A percentile compares a stretch with the other conserved stretches of the same genome.
phyloP scores from a whole-genome alignment of 1,284 basidiomycete genomes.

The Fomes fomentarius region DNA sequence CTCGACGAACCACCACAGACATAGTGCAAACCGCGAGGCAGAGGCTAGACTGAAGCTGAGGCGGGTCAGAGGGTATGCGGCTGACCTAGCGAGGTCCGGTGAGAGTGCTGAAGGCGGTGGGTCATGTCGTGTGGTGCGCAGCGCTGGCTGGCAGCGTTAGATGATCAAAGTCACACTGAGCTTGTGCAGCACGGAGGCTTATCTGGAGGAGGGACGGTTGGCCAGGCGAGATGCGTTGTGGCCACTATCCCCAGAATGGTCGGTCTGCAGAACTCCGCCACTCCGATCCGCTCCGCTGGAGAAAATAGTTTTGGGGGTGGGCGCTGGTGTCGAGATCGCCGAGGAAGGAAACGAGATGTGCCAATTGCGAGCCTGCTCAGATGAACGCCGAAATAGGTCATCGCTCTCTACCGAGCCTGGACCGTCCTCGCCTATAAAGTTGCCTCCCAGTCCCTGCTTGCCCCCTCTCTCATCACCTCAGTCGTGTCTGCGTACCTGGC shows the following conservation, averaged over 20 bases:
- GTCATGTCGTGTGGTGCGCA: not conserved
- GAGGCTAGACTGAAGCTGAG: conserved; percentile 12
- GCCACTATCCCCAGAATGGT: conserved; percentile 11
- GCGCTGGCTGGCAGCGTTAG: not conserved
- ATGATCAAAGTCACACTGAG: not conserved
- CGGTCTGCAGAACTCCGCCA: conserved; percentile 12
- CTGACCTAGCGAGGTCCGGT: not conserved
- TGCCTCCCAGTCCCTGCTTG: conserved; percentile 13
- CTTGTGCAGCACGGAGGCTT: conserved; percentile 7
- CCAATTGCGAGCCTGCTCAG: conserved; percentile 20
- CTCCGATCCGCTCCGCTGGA: conserved; percentile 20
- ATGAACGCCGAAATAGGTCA: conserved; percentile 28
- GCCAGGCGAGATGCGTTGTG: not conserved
- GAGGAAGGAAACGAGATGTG: conserved; percentile 18
- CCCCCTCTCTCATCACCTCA: conserved; percentile 17
- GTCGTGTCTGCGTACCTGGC: conserved; percentile 3
- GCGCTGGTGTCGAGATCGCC: conserved; percentile 14
- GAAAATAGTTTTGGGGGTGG: conserved; percentile 10
- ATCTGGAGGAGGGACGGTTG: conserved; percentile 7
- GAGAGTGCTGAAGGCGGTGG: not conserved
- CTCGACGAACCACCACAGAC: not conserved
- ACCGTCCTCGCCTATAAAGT: conserved; percentile 34
- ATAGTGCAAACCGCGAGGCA: conserved; percentile 3
- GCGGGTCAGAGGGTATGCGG: conserved; percentile 1
- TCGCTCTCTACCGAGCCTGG: conserved; percentile 22